Evolutionary conservation across 768 basidiomycete genomes (phyloP).

Genomic region (Boletus speciosus): DNA sequence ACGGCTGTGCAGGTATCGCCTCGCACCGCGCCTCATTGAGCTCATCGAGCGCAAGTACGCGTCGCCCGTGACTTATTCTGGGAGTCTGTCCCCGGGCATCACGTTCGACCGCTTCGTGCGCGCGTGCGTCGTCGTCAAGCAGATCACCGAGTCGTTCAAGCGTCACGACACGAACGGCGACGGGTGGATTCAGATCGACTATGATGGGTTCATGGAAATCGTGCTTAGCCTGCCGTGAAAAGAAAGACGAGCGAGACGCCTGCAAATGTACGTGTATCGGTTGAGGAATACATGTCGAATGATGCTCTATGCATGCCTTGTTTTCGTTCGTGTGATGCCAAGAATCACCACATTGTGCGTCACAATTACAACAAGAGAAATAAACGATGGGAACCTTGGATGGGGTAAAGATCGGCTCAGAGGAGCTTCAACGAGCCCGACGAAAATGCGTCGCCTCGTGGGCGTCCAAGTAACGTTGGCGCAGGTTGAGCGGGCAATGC

Average conservation of each 20-base stretch:
- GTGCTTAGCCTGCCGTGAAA: slow-evolving; percentile 44
- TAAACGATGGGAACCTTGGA: background rate
- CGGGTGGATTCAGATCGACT: slow-evolving; percentile 52
- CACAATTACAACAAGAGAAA: slow-evolving; percentile 1
- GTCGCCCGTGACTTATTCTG: slow-evolving; percentile 33
- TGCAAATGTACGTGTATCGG: slow-evolving; percentile 4
- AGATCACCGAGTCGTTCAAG: slow-evolving; percentile 69
- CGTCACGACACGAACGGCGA: slow-evolving; percentile 60
- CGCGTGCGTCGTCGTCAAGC: slow-evolving; percentile 79
- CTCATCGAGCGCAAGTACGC: slow-evolving; percentile 79
- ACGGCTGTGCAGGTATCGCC: slow-evolving; percentile 46
- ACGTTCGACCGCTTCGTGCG: slow-evolving; percentile 85
- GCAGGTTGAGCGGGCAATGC: slow-evolving; percentile 22
- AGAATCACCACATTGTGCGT: background rate
- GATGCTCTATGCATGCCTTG: background rate
- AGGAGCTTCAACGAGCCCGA: slow-evolving; percentile 19
- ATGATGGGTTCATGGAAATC: slow-evolving; percentile 53
- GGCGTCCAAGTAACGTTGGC: slow-evolving; percentile 27
- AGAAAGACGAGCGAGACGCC: no score
- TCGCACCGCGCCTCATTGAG: slow-evolving; percentile 60
- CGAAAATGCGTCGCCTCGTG: slow-evolving; percentile 32
- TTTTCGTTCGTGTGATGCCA: background rate
- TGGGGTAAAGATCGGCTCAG: slow-evolving; percentile 10
- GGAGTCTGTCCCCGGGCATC: slow-evolving; percentile 52
- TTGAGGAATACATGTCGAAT: slow-evolving; percentile 1